phyloP scores from a whole-genome alignment of 2,329 filamentous ascomycete species.

The Parafenestella ontariensis region DNA sequence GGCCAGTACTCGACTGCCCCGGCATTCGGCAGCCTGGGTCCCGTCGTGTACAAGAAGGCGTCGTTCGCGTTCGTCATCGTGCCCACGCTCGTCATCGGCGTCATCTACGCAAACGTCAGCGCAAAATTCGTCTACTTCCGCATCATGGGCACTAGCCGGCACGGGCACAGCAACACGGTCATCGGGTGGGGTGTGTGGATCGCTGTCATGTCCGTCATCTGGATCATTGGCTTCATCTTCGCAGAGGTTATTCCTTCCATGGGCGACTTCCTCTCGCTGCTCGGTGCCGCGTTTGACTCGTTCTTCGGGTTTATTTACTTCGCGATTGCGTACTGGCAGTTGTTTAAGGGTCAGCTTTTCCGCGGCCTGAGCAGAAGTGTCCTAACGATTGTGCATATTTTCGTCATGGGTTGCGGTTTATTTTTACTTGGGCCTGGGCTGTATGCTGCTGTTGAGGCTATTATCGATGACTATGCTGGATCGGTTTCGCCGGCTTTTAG shows the following conservation, averaged over 20 bases:
- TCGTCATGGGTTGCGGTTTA: slow-evolving; percentile 56
- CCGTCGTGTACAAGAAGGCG: slow-evolving; percentile 79
- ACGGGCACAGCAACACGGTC: slow-evolving; percentile 80
- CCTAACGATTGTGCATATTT: slow-evolving; percentile 55
- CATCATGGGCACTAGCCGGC: slow-evolving; percentile 77
- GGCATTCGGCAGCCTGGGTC: slow-evolving; percentile 81
- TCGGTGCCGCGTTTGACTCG: slow-evolving; percentile 85
- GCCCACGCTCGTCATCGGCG: slow-evolving; percentile 87
- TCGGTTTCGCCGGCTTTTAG: slow-evolving; percentile 56
- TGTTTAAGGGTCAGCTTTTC: slow-evolving; percentile 70
- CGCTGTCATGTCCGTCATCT: slow-evolving; percentile 73
- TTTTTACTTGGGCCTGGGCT: slow-evolving; percentile 60
- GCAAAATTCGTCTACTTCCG: slow-evolving; percentile 91
- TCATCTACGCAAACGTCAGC: slow-evolving; percentile 87
- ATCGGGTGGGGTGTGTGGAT: slow-evolving; percentile 82
- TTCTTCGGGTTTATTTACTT: slow-evolving; percentile 97
- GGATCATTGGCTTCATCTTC: slow-evolving; percentile 85
- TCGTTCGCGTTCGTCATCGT: slow-evolving; percentile 95
- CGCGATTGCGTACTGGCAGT: slow-evolving; percentile 79
- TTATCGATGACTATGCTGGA: slow-evolving; percentile 59
- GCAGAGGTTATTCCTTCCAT: slow-evolving; percentile 94
- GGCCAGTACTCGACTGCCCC: slow-evolving; percentile 88
- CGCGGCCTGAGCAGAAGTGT: slow-evolving; percentile 42
- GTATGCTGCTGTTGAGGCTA: slow-evolving; percentile 61
- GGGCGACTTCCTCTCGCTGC: slow-evolving; percentile 71